Conservation (phyloP, 768 basidiomycete genomes). For the Suillus ampliporus region DNA sequence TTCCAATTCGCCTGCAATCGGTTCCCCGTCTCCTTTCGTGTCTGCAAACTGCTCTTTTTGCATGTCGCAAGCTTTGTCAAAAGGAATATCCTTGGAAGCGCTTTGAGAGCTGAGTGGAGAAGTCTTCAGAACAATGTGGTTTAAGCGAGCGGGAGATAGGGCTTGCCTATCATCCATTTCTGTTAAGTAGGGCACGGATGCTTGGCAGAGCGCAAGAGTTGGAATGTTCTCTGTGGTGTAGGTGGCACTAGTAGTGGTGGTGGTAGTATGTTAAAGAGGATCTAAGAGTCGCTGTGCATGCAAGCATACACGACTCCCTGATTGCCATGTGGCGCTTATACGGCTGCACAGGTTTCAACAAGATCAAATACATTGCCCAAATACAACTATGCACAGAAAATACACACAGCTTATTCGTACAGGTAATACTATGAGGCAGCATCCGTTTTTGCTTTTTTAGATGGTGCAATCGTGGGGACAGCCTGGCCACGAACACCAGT, state of each 20-base stretch:
- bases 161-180: not conserved
- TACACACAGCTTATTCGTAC: not conserved
- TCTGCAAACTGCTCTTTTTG: not conserved
- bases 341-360: not conserved
- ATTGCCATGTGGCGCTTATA: too few species aligned
- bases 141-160: not conserved
- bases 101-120: not conserved
- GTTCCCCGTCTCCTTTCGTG: not conserved
- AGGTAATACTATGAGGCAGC: conserved; percentile 24
- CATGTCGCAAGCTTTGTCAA: not conserved
- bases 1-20: not conserved
- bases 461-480: conserved; percentile 52
- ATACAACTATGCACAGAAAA: conserved; percentile 10
- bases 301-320: too few species aligned
- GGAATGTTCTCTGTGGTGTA: not conserved
- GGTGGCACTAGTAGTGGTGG: not conserved
- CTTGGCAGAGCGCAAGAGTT: not conserved
- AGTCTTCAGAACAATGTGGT: not conserved
- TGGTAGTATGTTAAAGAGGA: too few species aligned
- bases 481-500: conserved; percentile 66
- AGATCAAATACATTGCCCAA: conserved; percentile 11
- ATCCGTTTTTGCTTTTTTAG: conserved; percentile 51
- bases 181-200: not conserved
- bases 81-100: not conserved
- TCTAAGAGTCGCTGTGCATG: too few species aligned